Conservation (phyloP, 805 yeast genomes). For the Saturnispora kantuleensis region DNA sequence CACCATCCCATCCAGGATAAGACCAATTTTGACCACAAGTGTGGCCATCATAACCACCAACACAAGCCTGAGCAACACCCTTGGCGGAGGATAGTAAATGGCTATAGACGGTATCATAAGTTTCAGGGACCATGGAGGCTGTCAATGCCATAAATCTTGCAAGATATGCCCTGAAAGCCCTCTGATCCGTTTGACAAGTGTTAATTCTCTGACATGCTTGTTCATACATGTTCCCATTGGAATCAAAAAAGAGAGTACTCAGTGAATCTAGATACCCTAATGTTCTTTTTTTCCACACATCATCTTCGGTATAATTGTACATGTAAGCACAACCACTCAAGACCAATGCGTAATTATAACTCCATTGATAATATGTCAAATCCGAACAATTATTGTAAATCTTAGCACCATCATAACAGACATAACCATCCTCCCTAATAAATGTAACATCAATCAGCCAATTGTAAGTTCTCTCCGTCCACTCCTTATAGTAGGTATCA, state of each 20-base stretch:
- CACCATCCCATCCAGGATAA: conserved; percentile 48
- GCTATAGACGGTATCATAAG: conserved; percentile 29
- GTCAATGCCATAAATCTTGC: conserved; percentile 68
- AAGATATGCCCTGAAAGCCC: conserved; percentile 84
- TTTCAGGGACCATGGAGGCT: conserved; percentile 57
- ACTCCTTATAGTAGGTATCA: conserved; percentile 52
- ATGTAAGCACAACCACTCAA: conserved; percentile 74
- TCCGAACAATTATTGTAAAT: conserved; percentile 50
- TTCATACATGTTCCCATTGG: conserved; percentile 56
- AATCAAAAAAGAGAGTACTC: conserved; percentile 39
- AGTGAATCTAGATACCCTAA: conserved; percentile 45
- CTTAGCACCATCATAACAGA: conserved; percentile 62
- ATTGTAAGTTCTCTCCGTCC: conserved; percentile 68
- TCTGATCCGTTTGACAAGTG: conserved; percentile 76
- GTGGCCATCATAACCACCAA: conserved; percentile 65
- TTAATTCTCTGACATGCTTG: conserved; percentile 65
- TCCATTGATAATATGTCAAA: conserved; percentile 61
- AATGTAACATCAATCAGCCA: conserved; percentile 59
- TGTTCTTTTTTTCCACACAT: conserved; percentile 58
- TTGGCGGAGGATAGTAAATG: conserved; percentile 41
- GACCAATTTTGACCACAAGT: conserved; percentile 73
- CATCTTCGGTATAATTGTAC: conserved; percentile 61
- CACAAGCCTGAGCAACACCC: conserved; percentile 63
- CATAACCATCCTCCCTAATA: conserved; percentile 34
- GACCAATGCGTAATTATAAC: conserved; percentile 76